Evolutionary conservation across 495 filamentous ascomycete species (phyloP).

Genomic region (Neurospora africana): DNA sequence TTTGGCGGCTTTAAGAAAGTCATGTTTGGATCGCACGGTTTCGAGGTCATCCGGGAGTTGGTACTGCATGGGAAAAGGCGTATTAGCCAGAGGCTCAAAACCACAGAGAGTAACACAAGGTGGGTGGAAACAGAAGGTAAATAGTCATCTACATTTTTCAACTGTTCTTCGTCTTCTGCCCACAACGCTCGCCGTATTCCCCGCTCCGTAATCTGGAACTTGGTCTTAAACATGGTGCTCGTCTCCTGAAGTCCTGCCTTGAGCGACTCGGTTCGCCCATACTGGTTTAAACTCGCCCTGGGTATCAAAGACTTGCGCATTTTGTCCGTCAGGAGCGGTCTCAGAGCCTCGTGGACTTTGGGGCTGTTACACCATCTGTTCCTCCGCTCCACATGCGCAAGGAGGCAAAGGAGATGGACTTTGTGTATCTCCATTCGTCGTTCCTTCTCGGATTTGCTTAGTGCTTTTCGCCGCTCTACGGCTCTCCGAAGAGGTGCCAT

Average conservation of each 20-base stretch:
- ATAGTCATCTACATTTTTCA: conserved; percentile 40
- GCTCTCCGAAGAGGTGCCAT: conserved; percentile 18
- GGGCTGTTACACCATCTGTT: conserved; percentile 86
- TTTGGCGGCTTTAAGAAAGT: conserved; percentile 61
- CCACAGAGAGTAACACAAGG: background rate
- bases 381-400: conserved; percentile 61
- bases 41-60: conserved; percentile 44
- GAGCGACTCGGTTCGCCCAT: conserved; percentile 58
- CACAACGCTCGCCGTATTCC: conserved; percentile 63
- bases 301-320: conserved; percentile 54
- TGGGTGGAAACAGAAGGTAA: conserved; percentile 1
- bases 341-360: conserved; percentile 50
- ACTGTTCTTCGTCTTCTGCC: conserved; percentile 50
- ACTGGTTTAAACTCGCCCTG: conserved; percentile 53
- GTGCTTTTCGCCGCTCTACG: conserved; percentile 44
- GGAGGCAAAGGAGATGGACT: conserved; percentile 69
- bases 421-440: conserved; percentile 73
- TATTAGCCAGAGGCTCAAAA: conserved; percentile 12
- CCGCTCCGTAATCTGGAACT: conserved; percentile 58
- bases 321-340: conserved; percentile 48
- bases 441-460: conserved; percentile 60
- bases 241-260: conserved; percentile 65
- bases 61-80: conserved; percentile 23
- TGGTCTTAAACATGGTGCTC: conserved; percentile 52
- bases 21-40: conserved; percentile 44